A percentile compares a stretch with the other conserved stretches of the same genome.
Evolutionary conservation across 208 protist genomes (phyloP).

Genomic region (Eutreptiella sp.): DNA sequence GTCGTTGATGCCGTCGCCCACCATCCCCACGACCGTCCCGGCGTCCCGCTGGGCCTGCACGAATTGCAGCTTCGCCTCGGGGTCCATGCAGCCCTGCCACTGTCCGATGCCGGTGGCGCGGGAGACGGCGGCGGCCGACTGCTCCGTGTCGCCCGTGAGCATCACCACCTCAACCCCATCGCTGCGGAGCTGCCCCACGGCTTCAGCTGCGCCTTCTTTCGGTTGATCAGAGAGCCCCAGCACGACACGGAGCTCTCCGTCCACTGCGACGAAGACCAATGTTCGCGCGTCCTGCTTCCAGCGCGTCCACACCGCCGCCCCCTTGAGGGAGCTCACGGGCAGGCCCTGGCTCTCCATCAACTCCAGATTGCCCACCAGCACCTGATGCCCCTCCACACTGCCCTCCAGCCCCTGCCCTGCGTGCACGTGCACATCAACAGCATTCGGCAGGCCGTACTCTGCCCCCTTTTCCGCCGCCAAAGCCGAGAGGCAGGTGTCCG

Average conservation of each 20-base stretch:
- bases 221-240: conserved; percentile 1
- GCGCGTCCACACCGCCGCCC: neutral
- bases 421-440: conserved; percentile 12
- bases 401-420: conserved; percentile 19
- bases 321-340: neutral
- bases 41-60: neutral
- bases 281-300: neutral
- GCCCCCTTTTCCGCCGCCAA: neutral
- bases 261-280: neutral
- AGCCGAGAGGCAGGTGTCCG: conserved; percentile 8
- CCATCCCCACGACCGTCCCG: conserved; percentile 48
- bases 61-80: conserved; percentile 1
- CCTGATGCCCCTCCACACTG: neutral
- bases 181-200: neutral
- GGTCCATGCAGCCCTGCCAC: neutral
- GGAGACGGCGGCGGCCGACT: neutral
- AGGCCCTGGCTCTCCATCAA: neutral
- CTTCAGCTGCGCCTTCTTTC: neutral
- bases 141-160: neutral
- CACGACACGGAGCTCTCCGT: neutral
- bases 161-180: neutral
- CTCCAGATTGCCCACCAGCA: conserved; percentile 5
- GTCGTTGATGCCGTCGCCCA: conserved; percentile 78
- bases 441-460: neutral
- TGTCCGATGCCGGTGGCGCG: neutral